These are phyloP conservation scores for Ashbya aceris DNA, from an alignment of 1,139 yeast species.

Conservation along the genomic window DNA sequence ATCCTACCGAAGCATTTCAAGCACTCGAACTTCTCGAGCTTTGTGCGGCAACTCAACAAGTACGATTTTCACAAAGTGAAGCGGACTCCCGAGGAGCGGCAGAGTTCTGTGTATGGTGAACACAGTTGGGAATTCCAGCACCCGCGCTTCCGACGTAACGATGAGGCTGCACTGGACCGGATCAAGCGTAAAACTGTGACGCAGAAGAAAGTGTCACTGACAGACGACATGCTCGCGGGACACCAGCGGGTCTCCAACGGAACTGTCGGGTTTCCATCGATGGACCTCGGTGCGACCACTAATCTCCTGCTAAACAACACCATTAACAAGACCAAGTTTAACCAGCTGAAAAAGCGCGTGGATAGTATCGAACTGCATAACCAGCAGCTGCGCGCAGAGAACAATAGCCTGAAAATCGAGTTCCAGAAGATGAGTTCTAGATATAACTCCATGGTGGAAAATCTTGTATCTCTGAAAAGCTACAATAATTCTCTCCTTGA, in stretches of 20 bases:
- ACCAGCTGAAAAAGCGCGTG: conserved; percentile 23
- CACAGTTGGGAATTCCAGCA: conserved; percentile 94
- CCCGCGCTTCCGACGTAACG: conserved; percentile 67
- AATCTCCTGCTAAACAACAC: conserved; percentile 17
- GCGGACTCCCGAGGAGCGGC: conserved; percentile 39
- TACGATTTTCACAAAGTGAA: conserved; percentile 94
- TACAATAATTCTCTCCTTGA: conserved; percentile 48
- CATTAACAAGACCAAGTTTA: conserved; percentile 21
- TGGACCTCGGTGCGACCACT: conserved; percentile 7
- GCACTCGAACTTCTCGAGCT: conserved; percentile 89
- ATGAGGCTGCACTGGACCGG: conserved; percentile 23
- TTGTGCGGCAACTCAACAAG: conserved; percentile 93
- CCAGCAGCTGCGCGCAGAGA: conserved; percentile 36
- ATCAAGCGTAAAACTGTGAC: conserved; percentile 42
- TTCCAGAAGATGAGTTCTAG: conserved; percentile 42
- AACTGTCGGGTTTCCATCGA: conserved; percentile 9
- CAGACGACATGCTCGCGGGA: conserved; percentile 15
- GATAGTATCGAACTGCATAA: conserved; percentile 37
- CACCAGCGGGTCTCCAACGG: conserved; percentile 9
- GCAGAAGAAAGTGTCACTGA: conserved; percentile 34
- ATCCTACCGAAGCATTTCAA: conserved; percentile 87
- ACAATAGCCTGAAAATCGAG: conserved; percentile 34
- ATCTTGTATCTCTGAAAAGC: conserved; percentile 45
- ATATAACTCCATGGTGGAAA: conserved; percentile 57
- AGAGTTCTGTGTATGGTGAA: conserved; percentile 55